Conservation (phyloP, 73 alveolate species). For the Stentor roeselii region DNA sequence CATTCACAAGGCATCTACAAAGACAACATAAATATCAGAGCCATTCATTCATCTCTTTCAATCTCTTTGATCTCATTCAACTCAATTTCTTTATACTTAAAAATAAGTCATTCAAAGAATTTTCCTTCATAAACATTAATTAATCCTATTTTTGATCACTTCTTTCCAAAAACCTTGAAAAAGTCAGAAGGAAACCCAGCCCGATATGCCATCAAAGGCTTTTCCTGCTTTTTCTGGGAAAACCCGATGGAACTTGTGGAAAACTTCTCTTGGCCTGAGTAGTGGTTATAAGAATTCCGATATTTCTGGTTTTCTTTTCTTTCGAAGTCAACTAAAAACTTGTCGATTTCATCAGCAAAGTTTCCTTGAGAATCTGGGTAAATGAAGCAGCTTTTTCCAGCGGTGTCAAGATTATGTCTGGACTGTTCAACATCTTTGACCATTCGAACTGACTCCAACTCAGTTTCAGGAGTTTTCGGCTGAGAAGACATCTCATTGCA, state of each 20-base stretch:
- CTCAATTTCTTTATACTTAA: too few relatives aligned
- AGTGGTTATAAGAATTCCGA: neutral
- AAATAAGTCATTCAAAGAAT: too few relatives aligned
- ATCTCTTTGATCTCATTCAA: too few relatives aligned
- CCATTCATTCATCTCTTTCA: too few relatives aligned
- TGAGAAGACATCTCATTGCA: too few relatives aligned
- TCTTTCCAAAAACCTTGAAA: too few relatives aligned
- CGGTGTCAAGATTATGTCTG: conserved; percentile 2
- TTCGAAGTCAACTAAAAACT: neutral
- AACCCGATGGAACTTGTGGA: neutral
- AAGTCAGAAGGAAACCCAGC: neutral
- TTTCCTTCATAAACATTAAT: too few relatives aligned
- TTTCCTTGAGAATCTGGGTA: neutral
- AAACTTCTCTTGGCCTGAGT: neutral
- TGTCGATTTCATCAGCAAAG: neutral
- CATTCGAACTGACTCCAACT: neutral
- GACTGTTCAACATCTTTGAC: neutral
- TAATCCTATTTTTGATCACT: too few relatives aligned
- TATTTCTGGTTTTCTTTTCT: neutral
- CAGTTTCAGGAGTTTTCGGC: too few relatives aligned
- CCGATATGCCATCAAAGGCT: neutral
- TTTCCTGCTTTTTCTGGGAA: neutral
- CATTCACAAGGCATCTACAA: too few relatives aligned
- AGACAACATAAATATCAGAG: too few relatives aligned
- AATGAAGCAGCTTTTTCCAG: conserved; percentile 15